These are phyloP conservation scores for Posidonia oceanica DNA, from an alignment of 116 monocot genomes.

Conservation along the genomic window DNA sequence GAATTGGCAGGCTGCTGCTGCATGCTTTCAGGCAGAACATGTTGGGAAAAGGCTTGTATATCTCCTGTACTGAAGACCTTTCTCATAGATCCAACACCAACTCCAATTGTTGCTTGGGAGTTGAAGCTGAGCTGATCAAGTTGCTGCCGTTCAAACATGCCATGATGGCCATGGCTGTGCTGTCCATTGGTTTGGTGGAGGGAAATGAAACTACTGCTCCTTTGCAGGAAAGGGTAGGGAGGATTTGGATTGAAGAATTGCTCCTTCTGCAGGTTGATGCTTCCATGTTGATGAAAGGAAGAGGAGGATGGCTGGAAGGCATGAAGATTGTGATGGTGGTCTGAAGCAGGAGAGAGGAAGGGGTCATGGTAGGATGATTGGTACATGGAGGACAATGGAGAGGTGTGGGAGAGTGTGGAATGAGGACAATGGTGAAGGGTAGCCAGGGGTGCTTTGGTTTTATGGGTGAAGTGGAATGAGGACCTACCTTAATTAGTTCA, in stretches of 20 bases:
- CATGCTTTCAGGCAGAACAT: not conserved
- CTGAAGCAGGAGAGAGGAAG: not conserved
- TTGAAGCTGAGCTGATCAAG: not conserved
- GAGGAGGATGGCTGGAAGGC: not conserved
- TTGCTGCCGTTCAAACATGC: not conserved
- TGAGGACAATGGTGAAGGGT: not conserved
- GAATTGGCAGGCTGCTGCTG: not conserved
- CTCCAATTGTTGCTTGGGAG: not conserved
- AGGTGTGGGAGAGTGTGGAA: not conserved
- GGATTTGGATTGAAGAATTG: not conserved
- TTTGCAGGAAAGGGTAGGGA: not conserved
- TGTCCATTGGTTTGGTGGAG: not conserved
- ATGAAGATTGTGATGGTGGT: not conserved
- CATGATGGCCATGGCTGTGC: not conserved
- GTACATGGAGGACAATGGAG: slow-evolving; percentile 1
- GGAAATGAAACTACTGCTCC: not conserved
- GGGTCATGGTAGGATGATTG: not conserved
- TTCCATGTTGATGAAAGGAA: not conserved
- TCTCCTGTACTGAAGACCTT: slow-evolving; percentile 10
- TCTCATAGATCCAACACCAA: not conserved
- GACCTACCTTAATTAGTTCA: not conserved
- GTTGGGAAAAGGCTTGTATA: not conserved
- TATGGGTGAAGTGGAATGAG: not conserved
- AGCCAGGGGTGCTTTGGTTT: not conserved
- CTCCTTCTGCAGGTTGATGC: not conserved